A percentile compares a stretch with the other conserved stretches of the same genome.
These are phyloP conservation scores for Glomus cerebriforme DNA, from an alignment of 192 early-diverging fungal genomes.

Conservation along the genomic window DNA sequence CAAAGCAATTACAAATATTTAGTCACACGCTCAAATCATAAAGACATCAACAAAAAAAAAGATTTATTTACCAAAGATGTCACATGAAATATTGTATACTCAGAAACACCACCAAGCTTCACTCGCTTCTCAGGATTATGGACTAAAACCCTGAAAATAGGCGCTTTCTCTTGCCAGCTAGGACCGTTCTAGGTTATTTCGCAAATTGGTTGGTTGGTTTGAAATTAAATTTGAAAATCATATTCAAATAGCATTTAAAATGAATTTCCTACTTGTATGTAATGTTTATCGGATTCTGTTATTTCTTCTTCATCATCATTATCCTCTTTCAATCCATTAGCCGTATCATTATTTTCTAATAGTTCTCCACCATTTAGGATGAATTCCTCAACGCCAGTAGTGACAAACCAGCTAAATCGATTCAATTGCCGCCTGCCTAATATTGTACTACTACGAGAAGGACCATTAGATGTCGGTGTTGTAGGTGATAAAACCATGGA, in stretches of 20 bases:
- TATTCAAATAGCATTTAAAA: not conserved
- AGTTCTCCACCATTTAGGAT: slow-evolving; percentile 38
- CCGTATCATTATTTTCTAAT: not conserved
- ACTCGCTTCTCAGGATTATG: slow-evolving; percentile 48
- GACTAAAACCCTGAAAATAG: slow-evolving; percentile 41
- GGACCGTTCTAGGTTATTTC: slow-evolving; percentile 39
- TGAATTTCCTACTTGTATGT: slow-evolving; percentile 32
- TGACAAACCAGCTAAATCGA: slow-evolving; percentile 49
- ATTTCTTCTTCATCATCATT: slow-evolving; percentile 42
- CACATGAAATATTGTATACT: slow-evolving; percentile 47
- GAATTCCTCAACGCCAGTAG: slow-evolving; percentile 49
- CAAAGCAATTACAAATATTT: not conserved
- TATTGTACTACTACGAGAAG: slow-evolving; percentile 39
- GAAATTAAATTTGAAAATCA: not conserved
- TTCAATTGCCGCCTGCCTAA: slow-evolving; percentile 45
- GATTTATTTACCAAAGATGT: slow-evolving; percentile 41
- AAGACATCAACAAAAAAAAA: not conserved
- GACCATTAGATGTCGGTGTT: slow-evolving; percentile 9
- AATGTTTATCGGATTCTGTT: slow-evolving; percentile 50
- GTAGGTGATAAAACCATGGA: not conserved
- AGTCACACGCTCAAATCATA: not conserved
- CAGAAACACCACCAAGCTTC: slow-evolving; percentile 49
- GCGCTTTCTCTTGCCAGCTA: slow-evolving; percentile 47
- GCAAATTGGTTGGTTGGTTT: not conserved
- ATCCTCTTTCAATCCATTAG: slow-evolving; percentile 26